A percentile compares a stretch with the other conserved stretches of the same genome.
Conservation (phyloP, 129 eudicot genomes). For the Erigeron canadensis region DNA sequence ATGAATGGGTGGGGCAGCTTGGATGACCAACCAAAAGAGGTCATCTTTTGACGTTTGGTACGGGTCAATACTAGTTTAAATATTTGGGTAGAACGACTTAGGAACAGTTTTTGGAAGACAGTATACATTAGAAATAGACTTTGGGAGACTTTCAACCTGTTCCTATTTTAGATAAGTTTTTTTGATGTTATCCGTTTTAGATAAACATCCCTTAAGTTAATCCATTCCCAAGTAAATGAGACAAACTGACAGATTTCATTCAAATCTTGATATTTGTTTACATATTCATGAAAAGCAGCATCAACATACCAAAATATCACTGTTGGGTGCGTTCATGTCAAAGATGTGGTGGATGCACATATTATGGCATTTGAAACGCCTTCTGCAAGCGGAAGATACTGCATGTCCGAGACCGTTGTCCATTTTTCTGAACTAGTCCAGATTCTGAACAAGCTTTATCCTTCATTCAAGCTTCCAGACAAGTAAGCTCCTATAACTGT, state of each 20-base stretch:
- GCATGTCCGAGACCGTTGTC: constrained; percentile 48
- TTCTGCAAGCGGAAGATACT: constrained; percentile 67
- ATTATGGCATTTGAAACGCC: constrained; percentile 65
- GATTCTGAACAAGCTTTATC: constrained; percentile 55
- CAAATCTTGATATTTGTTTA: neutral
- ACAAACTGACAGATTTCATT: neutral
- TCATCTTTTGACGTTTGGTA: too few relatives aligned
- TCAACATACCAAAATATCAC: constrained; percentile 44
- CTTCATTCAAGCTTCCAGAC: constrained; percentile 49
- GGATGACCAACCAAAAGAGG: neutral
- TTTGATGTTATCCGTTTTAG: neutral
- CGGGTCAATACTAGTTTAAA: neutral
- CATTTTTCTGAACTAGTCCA: constrained; percentile 49
- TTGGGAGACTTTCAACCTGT: neutral
- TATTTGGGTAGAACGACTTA: too few relatives aligned
- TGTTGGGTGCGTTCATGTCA: constrained; percentile 53
- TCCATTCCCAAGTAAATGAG: neutral
- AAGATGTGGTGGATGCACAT: constrained; percentile 65
- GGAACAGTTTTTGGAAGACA: too few relatives aligned
- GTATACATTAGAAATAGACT: neutral
- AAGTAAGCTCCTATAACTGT: constrained; percentile 39
- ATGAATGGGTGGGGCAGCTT: neutral
- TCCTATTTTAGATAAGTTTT: neutral
- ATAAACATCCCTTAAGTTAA: neutral
- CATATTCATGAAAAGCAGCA: constrained; percentile 23